Conservation (phyloP, 2,329 filamentous ascomycete genomes). For the Podosphaera fusca region DNA sequence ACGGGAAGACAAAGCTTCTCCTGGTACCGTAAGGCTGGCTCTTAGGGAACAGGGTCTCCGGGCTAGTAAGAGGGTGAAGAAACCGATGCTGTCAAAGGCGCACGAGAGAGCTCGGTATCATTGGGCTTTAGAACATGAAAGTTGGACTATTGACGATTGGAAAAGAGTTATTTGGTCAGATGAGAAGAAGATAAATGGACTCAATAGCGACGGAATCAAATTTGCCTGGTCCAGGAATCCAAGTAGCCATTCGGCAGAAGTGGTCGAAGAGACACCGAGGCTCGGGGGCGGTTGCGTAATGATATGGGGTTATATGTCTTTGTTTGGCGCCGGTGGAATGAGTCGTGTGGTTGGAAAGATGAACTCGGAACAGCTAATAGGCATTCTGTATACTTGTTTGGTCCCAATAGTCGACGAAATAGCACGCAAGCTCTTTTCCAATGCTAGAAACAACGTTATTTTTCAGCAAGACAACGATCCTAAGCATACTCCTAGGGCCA, state of each 20-base stretch:
- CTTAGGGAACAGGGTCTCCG: too few relatives aligned
- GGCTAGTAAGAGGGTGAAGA: too few relatives aligned
- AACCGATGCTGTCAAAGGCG: too few relatives aligned
- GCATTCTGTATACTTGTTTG: background rate
- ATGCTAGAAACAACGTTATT: background rate
- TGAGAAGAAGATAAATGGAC: background rate
- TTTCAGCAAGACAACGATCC: background rate
- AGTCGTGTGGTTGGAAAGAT: background rate
- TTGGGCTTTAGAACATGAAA: background rate
- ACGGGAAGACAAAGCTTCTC: too few relatives aligned
- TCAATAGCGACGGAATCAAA: background rate
- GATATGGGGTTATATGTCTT: background rate
- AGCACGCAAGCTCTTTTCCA: background rate
- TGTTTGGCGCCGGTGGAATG: background rate
- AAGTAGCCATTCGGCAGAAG: background rate
- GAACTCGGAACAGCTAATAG: background rate
- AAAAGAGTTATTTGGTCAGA: background rate
- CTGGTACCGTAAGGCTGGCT: too few relatives aligned
- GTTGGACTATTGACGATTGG: background rate
- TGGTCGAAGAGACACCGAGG: background rate
- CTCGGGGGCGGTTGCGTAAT: background rate
- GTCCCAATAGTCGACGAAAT: background rate
- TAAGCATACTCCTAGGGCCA: too few relatives aligned
- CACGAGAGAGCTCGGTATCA: too few relatives aligned
- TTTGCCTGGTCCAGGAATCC: background rate